Conservation (phyloP, 1,284 basidiomycete species). For the Vanrija sp. region DNA sequence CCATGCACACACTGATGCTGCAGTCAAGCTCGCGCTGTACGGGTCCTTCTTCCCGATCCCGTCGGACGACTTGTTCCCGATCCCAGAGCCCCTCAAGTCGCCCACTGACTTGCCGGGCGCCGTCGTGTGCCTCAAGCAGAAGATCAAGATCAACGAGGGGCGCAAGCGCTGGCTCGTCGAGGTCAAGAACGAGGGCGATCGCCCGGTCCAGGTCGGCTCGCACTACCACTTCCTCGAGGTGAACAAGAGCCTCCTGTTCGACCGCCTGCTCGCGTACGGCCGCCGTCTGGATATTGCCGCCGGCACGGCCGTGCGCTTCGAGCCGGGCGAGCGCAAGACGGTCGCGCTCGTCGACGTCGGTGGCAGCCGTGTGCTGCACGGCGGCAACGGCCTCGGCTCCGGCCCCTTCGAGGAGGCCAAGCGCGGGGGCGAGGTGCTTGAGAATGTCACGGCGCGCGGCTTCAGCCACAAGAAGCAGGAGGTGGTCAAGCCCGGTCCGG, state of each 20-base stretch:
- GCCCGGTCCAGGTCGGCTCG: slow-evolving; percentile 91
- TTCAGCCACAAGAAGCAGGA: slow-evolving; percentile 45
- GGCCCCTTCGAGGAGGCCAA: slow-evolving; percentile 50
- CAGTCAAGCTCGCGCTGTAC: slow-evolving; percentile 73
- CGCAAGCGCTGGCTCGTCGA: slow-evolving; percentile 65
- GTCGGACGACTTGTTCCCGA: slow-evolving; percentile 60
- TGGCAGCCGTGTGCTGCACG: slow-evolving; percentile 67
- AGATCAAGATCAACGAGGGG: slow-evolving; percentile 71
- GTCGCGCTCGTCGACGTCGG: slow-evolving; percentile 77
- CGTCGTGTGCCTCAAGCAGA: slow-evolving; percentile 62
- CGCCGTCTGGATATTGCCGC: slow-evolving; percentile 83
- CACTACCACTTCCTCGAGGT: slow-evolving; percentile 93
- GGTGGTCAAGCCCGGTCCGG: slow-evolving; percentile 21
- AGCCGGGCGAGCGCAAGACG: slow-evolving; percentile 84
- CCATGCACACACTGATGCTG: neutral
- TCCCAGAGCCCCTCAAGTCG: slow-evolving; percentile 55
- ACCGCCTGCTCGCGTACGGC: slow-evolving; percentile 73
- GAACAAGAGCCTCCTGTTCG: slow-evolving; percentile 77
- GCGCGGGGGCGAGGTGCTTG: slow-evolving; percentile 12
- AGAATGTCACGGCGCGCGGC: slow-evolving; percentile 24
- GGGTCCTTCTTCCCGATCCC: slow-evolving; percentile 89
- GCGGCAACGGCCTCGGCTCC: slow-evolving; percentile 73
- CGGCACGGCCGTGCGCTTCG: slow-evolving; percentile 90
- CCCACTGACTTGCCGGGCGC: slow-evolving; percentile 67
- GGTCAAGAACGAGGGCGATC: slow-evolving; percentile 89